Percentiles rank a stretch among this genome's conserved stretches.
Evolutionary conservation across 805 yeast genomes (phyloP).

Genomic region (Naumovozyma baii): DNA sequence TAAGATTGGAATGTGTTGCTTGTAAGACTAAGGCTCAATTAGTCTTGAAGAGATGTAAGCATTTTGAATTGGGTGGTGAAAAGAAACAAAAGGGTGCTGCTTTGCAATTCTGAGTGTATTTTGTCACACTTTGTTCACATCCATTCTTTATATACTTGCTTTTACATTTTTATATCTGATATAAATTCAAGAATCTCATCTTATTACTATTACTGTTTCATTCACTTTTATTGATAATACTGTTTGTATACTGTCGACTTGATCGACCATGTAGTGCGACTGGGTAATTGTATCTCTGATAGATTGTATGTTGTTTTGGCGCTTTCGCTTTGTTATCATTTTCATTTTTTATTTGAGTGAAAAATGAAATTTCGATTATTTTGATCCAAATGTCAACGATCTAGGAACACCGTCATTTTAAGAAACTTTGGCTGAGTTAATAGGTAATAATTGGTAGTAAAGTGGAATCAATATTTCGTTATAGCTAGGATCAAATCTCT

Average conservation of each 20-base stretch:
- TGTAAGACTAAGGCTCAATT: constrained; percentile 99
- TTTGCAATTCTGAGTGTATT: constrained; percentile 83
- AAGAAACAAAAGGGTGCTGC: constrained; percentile 99
- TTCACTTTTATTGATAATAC: too few species aligned
- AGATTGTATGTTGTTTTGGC: neutral
- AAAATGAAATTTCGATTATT: neutral
- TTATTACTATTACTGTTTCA: too few species aligned
- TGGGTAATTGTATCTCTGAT: neutral
- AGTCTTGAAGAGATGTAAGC: constrained; percentile 98
- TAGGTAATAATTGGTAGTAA: too few species aligned
- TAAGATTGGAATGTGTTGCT: constrained; percentile 96
- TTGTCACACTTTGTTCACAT: neutral
- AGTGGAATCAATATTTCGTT: too few species aligned
- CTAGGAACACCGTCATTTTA: too few species aligned
- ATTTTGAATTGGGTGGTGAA: constrained; percentile 99
- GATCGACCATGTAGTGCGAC: too few species aligned
- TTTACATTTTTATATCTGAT: neutral
- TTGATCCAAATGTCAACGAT: neutral
- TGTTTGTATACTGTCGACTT: too few species aligned
- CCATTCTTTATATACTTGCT: too few species aligned
- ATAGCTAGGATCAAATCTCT: too few species aligned
- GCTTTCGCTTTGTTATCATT: neutral
- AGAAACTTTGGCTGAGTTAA: too few species aligned
- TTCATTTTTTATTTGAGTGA: too few species aligned
- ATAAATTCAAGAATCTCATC: too few species aligned